phyloP scores from a whole-genome alignment of 2,329 filamentous ascomycete species.

The Akanthomyces lecanii region DNA sequence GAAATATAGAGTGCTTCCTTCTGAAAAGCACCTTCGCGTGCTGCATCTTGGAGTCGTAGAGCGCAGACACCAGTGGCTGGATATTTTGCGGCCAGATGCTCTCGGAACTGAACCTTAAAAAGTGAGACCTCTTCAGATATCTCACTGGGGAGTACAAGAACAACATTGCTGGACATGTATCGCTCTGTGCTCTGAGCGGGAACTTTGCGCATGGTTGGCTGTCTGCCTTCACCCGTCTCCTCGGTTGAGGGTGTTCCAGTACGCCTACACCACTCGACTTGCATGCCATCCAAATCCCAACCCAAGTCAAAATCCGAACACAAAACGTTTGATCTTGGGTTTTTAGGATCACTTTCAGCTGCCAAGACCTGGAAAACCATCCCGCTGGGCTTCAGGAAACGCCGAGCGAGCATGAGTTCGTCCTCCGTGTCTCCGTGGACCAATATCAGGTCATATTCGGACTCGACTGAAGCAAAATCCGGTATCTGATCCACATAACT shows the following conservation, averaged over 20 bases:
- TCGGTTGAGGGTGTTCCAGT: not conserved
- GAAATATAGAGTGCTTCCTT: conserved; percentile 32
- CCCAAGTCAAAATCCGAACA: not conserved
- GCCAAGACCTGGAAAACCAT: conserved; percentile 2
- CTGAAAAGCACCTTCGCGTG: not conserved
- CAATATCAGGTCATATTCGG: conserved; percentile 9
- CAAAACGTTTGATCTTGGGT: not conserved
- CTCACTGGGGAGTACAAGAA: not conserved
- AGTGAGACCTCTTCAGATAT: not conserved
- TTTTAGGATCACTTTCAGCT: not conserved
- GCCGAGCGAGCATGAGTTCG: conserved; percentile 17
- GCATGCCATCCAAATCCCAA: not conserved
- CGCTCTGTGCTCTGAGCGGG: not conserved
- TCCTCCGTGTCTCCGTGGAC: not conserved
- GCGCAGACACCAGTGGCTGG: not conserved
- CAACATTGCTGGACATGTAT: not conserved
- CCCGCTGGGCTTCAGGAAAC: conserved; percentile 16
- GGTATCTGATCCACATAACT: not conserved
- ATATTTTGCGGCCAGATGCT: not conserved
- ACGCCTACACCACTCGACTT: not conserved
- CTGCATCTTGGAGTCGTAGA: not conserved
- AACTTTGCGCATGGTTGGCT: not conserved
- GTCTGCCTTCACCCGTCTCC: not conserved
- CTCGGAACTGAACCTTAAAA: not conserved
- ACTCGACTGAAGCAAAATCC: not conserved